Evolutionary conservation across 768 basidiomycete genomes (phyloP).

Genomic region (Termitomyces sp.): DNA sequence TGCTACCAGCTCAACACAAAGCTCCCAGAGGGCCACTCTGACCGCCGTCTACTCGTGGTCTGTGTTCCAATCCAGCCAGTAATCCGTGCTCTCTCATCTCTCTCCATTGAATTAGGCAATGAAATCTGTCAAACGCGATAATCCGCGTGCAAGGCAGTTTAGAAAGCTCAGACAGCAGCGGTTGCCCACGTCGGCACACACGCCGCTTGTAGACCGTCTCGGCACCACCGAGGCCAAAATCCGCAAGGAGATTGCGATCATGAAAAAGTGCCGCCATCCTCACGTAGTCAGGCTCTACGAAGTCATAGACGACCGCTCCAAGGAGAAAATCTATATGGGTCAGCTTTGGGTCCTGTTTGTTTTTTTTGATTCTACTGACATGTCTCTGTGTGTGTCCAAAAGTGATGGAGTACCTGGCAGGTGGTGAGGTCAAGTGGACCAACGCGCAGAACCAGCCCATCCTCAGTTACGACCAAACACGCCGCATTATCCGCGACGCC

Average conservation of each 20-base stretch:
- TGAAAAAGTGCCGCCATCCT: slow-evolving; percentile 93
- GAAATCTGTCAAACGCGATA: slow-evolving; percentile 72
- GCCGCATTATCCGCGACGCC: slow-evolving; percentile 89
- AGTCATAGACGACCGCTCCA: slow-evolving; percentile 90
- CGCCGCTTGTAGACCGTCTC: slow-evolving; percentile 63
- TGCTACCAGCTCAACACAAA: slow-evolving; percentile 46
- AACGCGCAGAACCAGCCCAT: slow-evolving; percentile 61
- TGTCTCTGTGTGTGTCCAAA: slow-evolving; percentile 21
- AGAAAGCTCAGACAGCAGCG: slow-evolving; percentile 30
- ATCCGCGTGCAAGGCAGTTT: slow-evolving; percentile 55
- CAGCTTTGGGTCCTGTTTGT: slow-evolving; percentile 2
- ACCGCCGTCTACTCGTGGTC: slow-evolving; percentile 45
- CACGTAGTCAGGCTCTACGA: slow-evolving; percentile 89
- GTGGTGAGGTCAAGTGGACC: slow-evolving; percentile 94
- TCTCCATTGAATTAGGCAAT: slow-evolving; percentile 53
- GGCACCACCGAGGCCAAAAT: slow-evolving; percentile 81
- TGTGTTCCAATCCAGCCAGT: slow-evolving; percentile 8
- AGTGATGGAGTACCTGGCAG: slow-evolving; percentile 97
- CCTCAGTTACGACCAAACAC: slow-evolving; percentile 78
- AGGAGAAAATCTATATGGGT: slow-evolving; percentile 94
- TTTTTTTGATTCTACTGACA: too few relatives aligned
- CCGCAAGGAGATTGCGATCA: slow-evolving; percentile 92
- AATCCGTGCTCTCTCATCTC: background rate
- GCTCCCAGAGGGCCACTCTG: slow-evolving; percentile 37
- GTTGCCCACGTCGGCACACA: slow-evolving; percentile 47